Evolutionary conservation across 192 early-diverging fungal genomes (phyloP).

Genomic region (Tieghemiomyces parasiticus): DNA sequence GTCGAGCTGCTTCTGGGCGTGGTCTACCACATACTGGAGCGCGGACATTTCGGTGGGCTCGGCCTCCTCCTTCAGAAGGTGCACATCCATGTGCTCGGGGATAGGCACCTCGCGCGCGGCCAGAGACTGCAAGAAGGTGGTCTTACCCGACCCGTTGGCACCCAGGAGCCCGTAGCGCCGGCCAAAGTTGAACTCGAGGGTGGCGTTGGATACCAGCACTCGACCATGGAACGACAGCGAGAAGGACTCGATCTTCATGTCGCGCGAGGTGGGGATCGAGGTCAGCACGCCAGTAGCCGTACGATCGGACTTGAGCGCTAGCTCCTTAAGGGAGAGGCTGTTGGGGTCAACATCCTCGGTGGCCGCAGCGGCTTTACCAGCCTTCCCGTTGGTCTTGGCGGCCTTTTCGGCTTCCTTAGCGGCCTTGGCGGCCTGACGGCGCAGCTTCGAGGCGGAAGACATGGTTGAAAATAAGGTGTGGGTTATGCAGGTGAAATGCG

Average conservation of each 20-base stretch:
- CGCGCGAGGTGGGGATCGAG: constrained; percentile 77
- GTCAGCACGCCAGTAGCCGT: constrained; percentile 84
- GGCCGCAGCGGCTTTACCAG: constrained; percentile 15
- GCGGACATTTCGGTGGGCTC: constrained; percentile 86
- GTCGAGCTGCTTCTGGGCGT: constrained; percentile 77
- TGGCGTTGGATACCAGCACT: constrained; percentile 83
- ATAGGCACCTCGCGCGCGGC: constrained; percentile 88
- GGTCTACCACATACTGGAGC: constrained; percentile 78
- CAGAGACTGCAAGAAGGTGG: constrained; percentile 87
- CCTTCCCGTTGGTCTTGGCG: constrained; percentile 14
- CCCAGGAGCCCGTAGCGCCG: constrained; percentile 94
- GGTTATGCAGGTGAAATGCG: not conserved
- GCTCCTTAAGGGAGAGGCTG: constrained; percentile 30
- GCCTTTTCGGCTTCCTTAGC: constrained; percentile 32
- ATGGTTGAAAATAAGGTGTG: too few species aligned
- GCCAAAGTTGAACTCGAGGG: constrained; percentile 96
- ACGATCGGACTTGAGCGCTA: constrained; percentile 62
- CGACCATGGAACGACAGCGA: constrained; percentile 89
- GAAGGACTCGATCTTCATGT: constrained; percentile 93
- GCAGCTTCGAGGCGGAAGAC: constrained; percentile 59
- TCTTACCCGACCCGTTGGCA: constrained; percentile 91
- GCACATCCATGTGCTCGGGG: constrained; percentile 94
- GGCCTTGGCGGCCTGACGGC: constrained; percentile 61
- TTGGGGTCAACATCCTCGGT: constrained; percentile 23
- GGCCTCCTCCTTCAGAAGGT: constrained; percentile 90